Conservation (phyloP, 345 rosid genomes). For the Adansonia digitata region DNA sequence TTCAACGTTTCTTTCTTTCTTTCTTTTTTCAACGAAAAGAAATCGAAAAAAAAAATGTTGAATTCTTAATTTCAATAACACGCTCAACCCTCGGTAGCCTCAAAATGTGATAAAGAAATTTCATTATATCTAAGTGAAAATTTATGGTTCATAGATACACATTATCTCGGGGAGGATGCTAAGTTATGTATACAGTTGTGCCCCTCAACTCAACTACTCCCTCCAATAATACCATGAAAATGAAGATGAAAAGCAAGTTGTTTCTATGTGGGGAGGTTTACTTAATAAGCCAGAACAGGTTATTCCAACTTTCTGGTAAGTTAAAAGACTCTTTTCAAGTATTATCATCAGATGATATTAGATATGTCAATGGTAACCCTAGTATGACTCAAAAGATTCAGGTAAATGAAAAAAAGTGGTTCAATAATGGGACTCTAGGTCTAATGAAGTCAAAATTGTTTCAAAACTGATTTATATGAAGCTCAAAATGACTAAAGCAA, state of each 20-base stretch:
- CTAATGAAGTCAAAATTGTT: constrained; percentile 38
- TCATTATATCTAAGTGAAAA: constrained; percentile 6
- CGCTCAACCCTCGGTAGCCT: neutral
- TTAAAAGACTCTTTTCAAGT: constrained; percentile 6
- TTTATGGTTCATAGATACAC: constrained; percentile 15
- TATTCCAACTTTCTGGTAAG: constrained; percentile 4
- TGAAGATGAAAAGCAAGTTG: neutral
- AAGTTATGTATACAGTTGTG: neutral
- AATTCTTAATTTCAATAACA: neutral
- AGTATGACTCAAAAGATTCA: neutral
- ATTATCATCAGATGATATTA: neutral
- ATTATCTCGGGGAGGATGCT: constrained; percentile 3
- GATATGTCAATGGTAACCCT: neutral
- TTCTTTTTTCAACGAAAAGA: too few relatives aligned
- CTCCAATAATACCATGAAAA: neutral
- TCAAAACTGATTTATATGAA: constrained; percentile 14
- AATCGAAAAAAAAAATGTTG: too few relatives aligned
- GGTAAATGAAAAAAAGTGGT: neutral
- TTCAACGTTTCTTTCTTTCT: too few relatives aligned
- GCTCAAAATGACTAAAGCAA: neutral
- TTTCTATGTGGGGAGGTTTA: constrained; percentile 8
- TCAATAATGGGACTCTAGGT: constrained; percentile 11
- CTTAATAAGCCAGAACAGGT: neutral
- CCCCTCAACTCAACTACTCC: neutral
- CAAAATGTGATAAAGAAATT: neutral